These are phyloP conservation scores for Mycena olivaceomarginata DNA, from an alignment of 768 basidiomycete genomes.

Conservation along the genomic window DNA sequence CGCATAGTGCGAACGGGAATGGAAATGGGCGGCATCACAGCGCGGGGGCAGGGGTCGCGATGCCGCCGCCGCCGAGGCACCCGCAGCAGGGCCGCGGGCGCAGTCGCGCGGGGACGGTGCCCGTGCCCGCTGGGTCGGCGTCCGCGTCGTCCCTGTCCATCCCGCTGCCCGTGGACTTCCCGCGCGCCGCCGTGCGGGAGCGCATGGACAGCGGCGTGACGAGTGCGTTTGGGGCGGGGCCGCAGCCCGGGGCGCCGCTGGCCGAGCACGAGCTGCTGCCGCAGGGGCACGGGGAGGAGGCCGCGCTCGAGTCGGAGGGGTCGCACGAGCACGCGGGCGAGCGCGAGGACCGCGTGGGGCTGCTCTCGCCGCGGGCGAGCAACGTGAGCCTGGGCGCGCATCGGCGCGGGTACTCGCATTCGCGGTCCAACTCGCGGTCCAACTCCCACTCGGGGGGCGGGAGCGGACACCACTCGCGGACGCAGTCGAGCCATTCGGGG, in stretches of 20 bases:
- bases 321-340: constrained; percentile 80
- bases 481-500: constrained; percentile 54
- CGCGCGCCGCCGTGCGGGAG: constrained; percentile 31
- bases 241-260: constrained; percentile 14
- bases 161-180: constrained; percentile 40
- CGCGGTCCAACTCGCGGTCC: constrained; percentile 53
- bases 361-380: constrained; percentile 66
- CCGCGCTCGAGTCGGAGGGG: constrained; percentile 68
- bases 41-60: constrained; percentile 57
- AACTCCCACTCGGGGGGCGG: constrained; percentile 25
- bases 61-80: constrained; percentile 61
- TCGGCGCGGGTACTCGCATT: constrained; percentile 57
- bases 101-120: constrained; percentile 50
- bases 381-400: constrained; percentile 52
- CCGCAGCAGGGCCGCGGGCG: constrained; percentile 49
- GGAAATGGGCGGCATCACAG: constrained; percentile 55
- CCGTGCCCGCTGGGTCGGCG: constrained; percentile 39
- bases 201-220: constrained; percentile 42
- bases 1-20: too few species aligned
- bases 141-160: background rate
- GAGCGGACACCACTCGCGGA: constrained; percentile 42
- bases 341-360: constrained; percentile 76
- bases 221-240: constrained; percentile 43
- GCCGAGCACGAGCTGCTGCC: constrained; percentile 29
- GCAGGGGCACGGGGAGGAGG: background rate